These are phyloP conservation scores for Yarrowia hollandica DNA, from an alignment of 805 yeast genomes.

Conservation along the genomic window DNA sequence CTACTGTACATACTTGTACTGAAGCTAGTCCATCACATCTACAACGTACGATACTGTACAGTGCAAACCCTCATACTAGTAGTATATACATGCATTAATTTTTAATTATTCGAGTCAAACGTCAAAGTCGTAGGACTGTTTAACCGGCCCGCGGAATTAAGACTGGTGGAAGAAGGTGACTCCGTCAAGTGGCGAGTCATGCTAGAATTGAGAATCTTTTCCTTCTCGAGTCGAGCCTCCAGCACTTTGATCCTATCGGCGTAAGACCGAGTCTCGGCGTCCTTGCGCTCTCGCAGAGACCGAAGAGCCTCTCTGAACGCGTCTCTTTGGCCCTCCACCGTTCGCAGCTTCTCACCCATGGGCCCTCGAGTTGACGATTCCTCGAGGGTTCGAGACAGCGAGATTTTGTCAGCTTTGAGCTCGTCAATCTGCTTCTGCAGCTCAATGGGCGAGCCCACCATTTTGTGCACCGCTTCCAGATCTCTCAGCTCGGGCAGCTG, in stretches of 20 bases:
- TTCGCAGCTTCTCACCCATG: slow-evolving; percentile 41
- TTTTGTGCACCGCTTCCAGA: slow-evolving; percentile 35
- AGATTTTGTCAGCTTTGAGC: slow-evolving; percentile 40
- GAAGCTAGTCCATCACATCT: too few species aligned
- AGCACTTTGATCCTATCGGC: slow-evolving; percentile 38
- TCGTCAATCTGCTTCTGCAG: slow-evolving; percentile 39
- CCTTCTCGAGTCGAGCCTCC: slow-evolving; percentile 37
- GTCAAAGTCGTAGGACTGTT: slow-evolving; percentile 7
- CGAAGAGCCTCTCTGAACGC: slow-evolving; percentile 46
- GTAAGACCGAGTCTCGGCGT: slow-evolving; percentile 41
- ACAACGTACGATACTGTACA: too few species aligned
- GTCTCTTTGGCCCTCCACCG: slow-evolving; percentile 42
- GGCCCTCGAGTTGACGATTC: slow-evolving; percentile 40
- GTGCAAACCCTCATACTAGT: too few species aligned
- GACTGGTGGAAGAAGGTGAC: background rate
- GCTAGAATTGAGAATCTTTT: slow-evolving; percentile 30
- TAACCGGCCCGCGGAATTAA: background rate
- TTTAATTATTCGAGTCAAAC: slow-evolving; percentile 12
- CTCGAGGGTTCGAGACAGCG: slow-evolving; percentile 39
- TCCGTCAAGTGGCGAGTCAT: slow-evolving; percentile 25
- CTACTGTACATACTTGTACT: too few species aligned
- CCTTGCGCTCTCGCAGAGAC: slow-evolving; percentile 44
- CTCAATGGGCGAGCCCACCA: slow-evolving; percentile 38
- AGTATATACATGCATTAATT: slow-evolving; percentile 17
- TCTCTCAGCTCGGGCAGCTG: slow-evolving; percentile 36